A percentile compares a stretch with the other conserved stretches of the same genome.
Conservation (phyloP, 495 filamentous ascomycete species). For the Talaromyces stipitatus region DNA sequence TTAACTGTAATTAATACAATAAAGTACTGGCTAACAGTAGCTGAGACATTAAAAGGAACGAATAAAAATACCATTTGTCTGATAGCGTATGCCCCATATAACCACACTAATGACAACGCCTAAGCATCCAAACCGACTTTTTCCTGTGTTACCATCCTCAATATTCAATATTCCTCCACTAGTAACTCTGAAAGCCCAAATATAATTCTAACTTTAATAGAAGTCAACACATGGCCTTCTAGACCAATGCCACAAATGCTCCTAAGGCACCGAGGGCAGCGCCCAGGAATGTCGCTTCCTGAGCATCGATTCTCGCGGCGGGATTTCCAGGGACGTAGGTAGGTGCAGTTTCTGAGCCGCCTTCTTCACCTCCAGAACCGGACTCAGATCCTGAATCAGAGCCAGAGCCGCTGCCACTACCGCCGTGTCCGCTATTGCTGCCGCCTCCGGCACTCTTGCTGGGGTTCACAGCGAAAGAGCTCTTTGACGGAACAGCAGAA, state of each 20-base stretch:
- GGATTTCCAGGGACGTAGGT: background rate
- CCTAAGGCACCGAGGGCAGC: background rate
- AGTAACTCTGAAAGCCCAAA: too few relatives aligned
- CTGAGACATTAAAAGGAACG: too few relatives aligned
- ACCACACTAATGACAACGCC: too few relatives aligned
- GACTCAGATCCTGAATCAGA: background rate
- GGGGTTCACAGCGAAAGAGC: background rate
- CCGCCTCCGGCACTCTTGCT: background rate
- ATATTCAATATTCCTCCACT: too few relatives aligned
- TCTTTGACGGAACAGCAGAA: background rate
- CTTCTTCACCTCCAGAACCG: background rate
- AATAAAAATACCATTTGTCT: too few relatives aligned
- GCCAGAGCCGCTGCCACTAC: background rate
- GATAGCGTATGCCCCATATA: too few relatives aligned
- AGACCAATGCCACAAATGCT: background rate
- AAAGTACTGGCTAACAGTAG: too few relatives aligned
- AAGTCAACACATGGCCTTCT: background rate
- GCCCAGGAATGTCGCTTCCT: background rate
- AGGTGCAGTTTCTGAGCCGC: background rate
- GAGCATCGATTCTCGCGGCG: background rate
- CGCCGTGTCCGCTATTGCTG: background rate
- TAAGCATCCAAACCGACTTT: too few relatives aligned
- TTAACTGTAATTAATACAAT: too few relatives aligned
- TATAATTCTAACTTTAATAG: background rate
- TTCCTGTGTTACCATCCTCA: too few relatives aligned